These are phyloP conservation scores for Crithidia fasciculata DNA, from an alignment of 208 protist genomes.

Conservation along the genomic window DNA sequence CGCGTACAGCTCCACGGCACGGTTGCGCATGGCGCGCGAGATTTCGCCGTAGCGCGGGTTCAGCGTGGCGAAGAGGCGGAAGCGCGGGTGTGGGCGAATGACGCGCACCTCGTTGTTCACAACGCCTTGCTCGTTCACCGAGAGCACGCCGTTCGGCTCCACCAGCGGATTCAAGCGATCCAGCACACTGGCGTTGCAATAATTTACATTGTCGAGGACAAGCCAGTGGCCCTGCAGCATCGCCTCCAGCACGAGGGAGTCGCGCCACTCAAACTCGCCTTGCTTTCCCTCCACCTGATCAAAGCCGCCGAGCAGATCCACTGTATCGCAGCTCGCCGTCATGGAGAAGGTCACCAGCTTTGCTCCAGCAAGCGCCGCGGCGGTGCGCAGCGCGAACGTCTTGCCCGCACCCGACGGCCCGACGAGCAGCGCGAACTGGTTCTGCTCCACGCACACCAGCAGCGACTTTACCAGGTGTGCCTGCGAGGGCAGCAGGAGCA, in stretches of 20 bases:
- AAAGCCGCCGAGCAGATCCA: slow-evolving; percentile 99
- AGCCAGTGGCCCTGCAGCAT: slow-evolving; percentile 98
- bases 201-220: slow-evolving; percentile 99
- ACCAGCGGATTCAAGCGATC: slow-evolving; percentile 99
- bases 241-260: slow-evolving; percentile 97
- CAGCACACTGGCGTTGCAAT: slow-evolving; percentile 99
- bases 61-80: slow-evolving; percentile 99
- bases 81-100: slow-evolving; percentile 96
- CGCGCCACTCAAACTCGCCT: slow-evolving; percentile 99
- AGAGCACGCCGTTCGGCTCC: slow-evolving; percentile 95
- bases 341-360: slow-evolving; percentile 97
- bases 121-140: slow-evolving; percentile 97
- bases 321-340: slow-evolving; percentile 98
- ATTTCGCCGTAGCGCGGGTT: slow-evolving; percentile 98
- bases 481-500: slow-evolving; percentile 80
- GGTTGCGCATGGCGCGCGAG: slow-evolving; percentile 99
- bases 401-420: slow-evolving; percentile 97
- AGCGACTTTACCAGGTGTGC: slow-evolving; percentile 77
- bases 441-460: slow-evolving; percentile 90
- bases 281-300: slow-evolving; percentile 97
- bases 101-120: slow-evolving; percentile 92
- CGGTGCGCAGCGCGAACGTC: slow-evolving; percentile 93
- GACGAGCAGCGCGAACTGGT: slow-evolving; percentile 96
- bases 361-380: slow-evolving; percentile 92
- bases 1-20: slow-evolving; percentile 98